Evolutionary conservation across 306 rosid genomes (phyloP), one percentile per base, ranked within the genome.

Genomic region (Oxytropis ochrocephala): DNA sequence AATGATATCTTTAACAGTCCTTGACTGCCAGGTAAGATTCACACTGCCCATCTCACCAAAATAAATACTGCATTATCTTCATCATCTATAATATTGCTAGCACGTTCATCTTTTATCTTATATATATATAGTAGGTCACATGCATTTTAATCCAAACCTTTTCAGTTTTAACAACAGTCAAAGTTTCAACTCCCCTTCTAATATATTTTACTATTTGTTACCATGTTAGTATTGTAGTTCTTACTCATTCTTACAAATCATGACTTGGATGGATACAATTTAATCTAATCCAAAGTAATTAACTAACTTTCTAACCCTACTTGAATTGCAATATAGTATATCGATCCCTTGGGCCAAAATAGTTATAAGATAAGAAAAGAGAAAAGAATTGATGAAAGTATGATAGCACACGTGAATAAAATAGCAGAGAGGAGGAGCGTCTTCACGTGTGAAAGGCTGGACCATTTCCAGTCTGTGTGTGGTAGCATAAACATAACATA

Each of bases 361-460:
- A 41, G 29, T 24, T 24, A 24, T 1, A 24, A 24, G 39, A 0
- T 3, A 59, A 74, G 77, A 41, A 70, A 73, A 24, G 69, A 74
- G 77, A 41, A 70, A 73, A 24, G 69, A 60, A 43, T 81, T 83
- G 83, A 87, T 67, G 75, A 19, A 76, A 70, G 78, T 60, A 73
- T 85, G 96, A 87, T 78, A 85, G 69, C 83, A 78, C 96, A 82
- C 89, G 96, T 90, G 96, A 90, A 78, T 72, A 84, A 81, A 83
- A 83, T 83, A 81, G 85, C 79, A 83, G 78, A 83, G 78, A 46
- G 81, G 87, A 70, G 96, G 94, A 90, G 96, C 96, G 96, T 87
- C 79, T 87, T 90, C 96, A 90, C 96, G 91, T 90, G 96, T 77
- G 85, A 83, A 87, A 90, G 89, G 86, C 86, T 85, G 93, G 91